phyloP scores from a whole-genome alignment of 2,329 filamentous ascomycete genomes.

The Akanthomyces uredinophilus region DNA sequence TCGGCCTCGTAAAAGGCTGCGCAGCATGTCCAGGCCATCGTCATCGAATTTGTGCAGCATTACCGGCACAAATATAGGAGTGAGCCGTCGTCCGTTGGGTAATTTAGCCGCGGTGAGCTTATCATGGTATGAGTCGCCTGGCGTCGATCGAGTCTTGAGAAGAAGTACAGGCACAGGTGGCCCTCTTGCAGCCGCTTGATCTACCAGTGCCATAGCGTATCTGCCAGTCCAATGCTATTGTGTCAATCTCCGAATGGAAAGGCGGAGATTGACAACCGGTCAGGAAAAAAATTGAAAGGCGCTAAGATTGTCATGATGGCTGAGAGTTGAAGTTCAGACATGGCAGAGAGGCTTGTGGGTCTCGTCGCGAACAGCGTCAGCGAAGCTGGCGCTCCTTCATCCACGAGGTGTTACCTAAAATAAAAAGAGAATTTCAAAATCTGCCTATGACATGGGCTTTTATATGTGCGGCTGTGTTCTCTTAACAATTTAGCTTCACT shows the following conservation, averaged over 20 bases:
- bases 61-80: constrained; percentile 69
- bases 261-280: background rate
- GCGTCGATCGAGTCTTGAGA: constrained; percentile 71
- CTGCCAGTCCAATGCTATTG: background rate
- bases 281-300: background rate
- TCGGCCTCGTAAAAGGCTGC: constrained; percentile 40
- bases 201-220: background rate
- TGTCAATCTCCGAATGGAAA: too few species aligned
- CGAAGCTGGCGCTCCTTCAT: background rate
- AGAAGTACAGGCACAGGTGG: constrained; percentile 48
- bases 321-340: background rate
- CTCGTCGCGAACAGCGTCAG: background rate
- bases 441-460: too few species aligned
- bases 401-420: too few species aligned
- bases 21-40: constrained; percentile 50
- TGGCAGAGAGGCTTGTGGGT: constrained; percentile 1
- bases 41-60: constrained; percentile 65
- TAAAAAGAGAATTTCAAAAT: background rate
- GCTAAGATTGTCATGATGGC: background rate
- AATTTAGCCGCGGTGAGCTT: constrained; percentile 46
- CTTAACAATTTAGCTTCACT: too few species aligned
- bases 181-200: background rate
- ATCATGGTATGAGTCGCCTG: constrained; percentile 67
- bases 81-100: constrained; percentile 41
- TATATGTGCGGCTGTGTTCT: background rate